phyloP scores from a whole-genome alignment of 164 flowering plant genomes.

The Berberis thunbergii region DNA sequence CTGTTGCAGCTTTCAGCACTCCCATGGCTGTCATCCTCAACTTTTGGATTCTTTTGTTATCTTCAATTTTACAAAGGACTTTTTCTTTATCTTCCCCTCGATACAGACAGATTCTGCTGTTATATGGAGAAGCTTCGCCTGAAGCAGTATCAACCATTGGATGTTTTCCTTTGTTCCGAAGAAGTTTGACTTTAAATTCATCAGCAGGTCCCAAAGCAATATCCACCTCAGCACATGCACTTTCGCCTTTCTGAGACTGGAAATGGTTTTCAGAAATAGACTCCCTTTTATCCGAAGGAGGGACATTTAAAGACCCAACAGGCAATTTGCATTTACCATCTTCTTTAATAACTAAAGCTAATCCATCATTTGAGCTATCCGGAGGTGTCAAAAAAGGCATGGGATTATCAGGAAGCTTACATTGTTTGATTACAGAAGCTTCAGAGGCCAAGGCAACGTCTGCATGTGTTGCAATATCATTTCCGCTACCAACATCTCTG shows the following conservation, averaged over 20 bases:
- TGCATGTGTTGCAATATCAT: slow-evolving; percentile 9
- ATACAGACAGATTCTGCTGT: slow-evolving; percentile 8
- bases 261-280: slow-evolving; percentile 48
- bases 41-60: slow-evolving; percentile 16
- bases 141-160: slow-evolving; percentile 9
- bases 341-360: slow-evolving; percentile 14
- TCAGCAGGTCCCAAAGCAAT: slow-evolving; percentile 13
- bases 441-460: slow-evolving; percentile 15
- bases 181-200: slow-evolving; percentile 11
- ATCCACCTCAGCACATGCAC: slow-evolving; percentile 12
- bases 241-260: slow-evolving; percentile 13
- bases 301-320: background rate
- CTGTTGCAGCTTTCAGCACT: slow-evolving; percentile 79
- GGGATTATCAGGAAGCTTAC: slow-evolving; percentile 7
- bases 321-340: slow-evolving; percentile 11
- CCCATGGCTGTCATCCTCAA: slow-evolving; percentile 53
- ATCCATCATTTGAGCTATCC: slow-evolving; percentile 6
- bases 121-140: slow-evolving; percentile 19
- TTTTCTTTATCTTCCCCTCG: slow-evolving; percentile 39
- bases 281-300: slow-evolving; percentile 23
- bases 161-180: slow-evolving; percentile 10
- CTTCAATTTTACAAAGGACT: slow-evolving; percentile 35
- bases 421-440: slow-evolving; percentile 9
- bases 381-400: slow-evolving; percentile 2
- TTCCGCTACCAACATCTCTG: slow-evolving; percentile 12